Base-by-base conservation (phyloP, 2,329 filamentous ascomycete genomes). In the Sclerotinia sclerotiorum region DNA sequence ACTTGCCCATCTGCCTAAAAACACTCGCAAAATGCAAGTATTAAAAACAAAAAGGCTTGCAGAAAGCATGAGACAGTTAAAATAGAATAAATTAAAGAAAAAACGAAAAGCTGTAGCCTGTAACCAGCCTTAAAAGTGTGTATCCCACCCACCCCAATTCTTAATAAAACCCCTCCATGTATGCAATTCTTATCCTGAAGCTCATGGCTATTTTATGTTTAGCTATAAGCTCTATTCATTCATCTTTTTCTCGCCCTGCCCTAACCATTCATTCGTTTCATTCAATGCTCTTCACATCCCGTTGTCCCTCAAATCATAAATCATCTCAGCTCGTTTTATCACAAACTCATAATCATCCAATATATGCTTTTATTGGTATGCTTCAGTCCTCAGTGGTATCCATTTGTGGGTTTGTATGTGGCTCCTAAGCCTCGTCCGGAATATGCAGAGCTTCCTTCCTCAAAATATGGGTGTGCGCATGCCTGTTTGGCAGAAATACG, bases 401-500 rank as follows among this genome's bases (percentile, higher is more conserved):
- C 74, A 60, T 75, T 76, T 44, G 55, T 69, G 21, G 51, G 42
- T 55, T 71, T 70, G 58, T 76, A 76, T 19, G 76, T 77, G 27
- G 76, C 74, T 7, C 75, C 75, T 3, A 75, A 54, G 48, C 76
- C 76, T 42, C 77, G 72, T 32, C 76, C 76, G 29, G 77, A 78
- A 61, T 78, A 77, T 68, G 76, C 76, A 7, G 74, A 61, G 61
- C 76, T 77, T 27, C 77, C 77, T 44, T 78, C 76, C 62, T 77
- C 83, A 77, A 97, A 97, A 82, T 97, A 97, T 11, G 91, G 89
- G 78, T 97, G 93, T 74, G 88, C 84, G 77, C 91, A 92, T 17
- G 93, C 89, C 78, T 93, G 90, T 83, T 97, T 97, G 65, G 94
- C 93, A 8, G 92, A 96, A 74, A 97, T 92, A 72, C 93, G 90